Conservation (phyloP, 805 yeast species). For the Metschnikowia baotianmanensis region DNA sequence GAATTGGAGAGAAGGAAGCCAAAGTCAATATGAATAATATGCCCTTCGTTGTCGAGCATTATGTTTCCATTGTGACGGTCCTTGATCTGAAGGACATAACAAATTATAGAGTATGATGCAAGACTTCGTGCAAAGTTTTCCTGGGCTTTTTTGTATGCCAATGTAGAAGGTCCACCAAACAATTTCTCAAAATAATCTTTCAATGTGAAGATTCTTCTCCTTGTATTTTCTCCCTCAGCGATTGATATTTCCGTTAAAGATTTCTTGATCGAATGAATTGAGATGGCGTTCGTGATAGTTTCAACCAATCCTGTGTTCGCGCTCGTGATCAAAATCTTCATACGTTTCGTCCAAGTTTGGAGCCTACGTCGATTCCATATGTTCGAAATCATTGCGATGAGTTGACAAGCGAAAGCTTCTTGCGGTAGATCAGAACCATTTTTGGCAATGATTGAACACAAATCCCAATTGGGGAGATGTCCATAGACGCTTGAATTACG, state of each 20-base stretch:
- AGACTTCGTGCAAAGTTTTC: slow-evolving; percentile 80
- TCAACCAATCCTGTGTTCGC: slow-evolving; percentile 91
- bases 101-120: slow-evolving; percentile 89
- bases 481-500: slow-evolving; percentile 78
- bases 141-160: slow-evolving; percentile 69
- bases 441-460: slow-evolving; percentile 92
- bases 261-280: slow-evolving; percentile 92
- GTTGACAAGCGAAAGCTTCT: slow-evolving; percentile 96
- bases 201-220: slow-evolving; percentile 62
- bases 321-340: slow-evolving; percentile 90
- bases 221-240: slow-evolving; percentile 63
- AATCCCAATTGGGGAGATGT: slow-evolving; percentile 87
- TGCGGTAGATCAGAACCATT: slow-evolving; percentile 95
- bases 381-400: slow-evolving; percentile 81
- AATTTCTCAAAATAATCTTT: slow-evolving; percentile 75
- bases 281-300: slow-evolving; percentile 91
- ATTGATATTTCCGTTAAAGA: slow-evolving; percentile 77
- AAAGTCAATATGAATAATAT: slow-evolving; percentile 91
- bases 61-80: slow-evolving; percentile 98
- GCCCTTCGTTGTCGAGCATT: slow-evolving; percentile 95
- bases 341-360: slow-evolving; percentile 86
- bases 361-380: slow-evolving; percentile 74
- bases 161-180: slow-evolving; percentile 62
- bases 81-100: slow-evolving; percentile 87
- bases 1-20: slow-evolving; percentile 91